These are phyloP conservation scores for Dalbergia cultrata DNA, from an alignment of 306 rosid species.

Conservation along the genomic window DNA sequence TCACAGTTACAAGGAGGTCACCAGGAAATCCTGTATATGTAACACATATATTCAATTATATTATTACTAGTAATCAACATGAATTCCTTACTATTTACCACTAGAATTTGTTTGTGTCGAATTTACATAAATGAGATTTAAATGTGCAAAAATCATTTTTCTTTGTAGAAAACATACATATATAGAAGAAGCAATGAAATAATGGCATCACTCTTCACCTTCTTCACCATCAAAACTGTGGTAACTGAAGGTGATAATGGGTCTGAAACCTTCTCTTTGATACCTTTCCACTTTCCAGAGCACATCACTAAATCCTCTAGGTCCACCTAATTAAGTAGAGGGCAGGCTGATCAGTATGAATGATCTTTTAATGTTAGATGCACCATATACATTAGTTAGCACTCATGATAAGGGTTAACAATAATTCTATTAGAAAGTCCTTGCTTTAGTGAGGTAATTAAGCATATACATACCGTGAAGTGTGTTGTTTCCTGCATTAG, in stretches of 20 bases:
- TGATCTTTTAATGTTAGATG: neutral
- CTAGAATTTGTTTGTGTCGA: too few species aligned
- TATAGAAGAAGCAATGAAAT: too few species aligned
- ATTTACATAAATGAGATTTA: too few species aligned
- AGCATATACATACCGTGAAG: conserved; percentile 63
- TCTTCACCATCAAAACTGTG: conserved; percentile 72
- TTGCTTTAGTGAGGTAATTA: too few species aligned
- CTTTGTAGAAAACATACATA: too few species aligned
- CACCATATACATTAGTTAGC: too few species aligned
- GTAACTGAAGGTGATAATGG: conserved; percentile 62
- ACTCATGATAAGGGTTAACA: too few species aligned
- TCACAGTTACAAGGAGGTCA: conserved; percentile 56
- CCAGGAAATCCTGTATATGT: conserved; percentile 70
- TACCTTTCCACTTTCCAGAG: conserved; percentile 65
- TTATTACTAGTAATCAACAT: too few species aligned
- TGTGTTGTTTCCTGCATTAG: conserved; percentile 67
- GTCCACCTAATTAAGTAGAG: conserved; percentile 54
- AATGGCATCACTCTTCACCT: conserved; percentile 46
- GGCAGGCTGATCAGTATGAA: neutral
- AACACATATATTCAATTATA: neutral
- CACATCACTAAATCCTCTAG: conserved; percentile 69
- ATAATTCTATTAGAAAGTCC: neutral
- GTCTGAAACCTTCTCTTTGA: conserved; percentile 47
- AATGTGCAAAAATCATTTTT: too few species aligned
- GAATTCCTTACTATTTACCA: too few species aligned